Percentiles rank a stretch among this genome's conserved stretches.
Conservation (phyloP, 805 yeast genomes). For the Lachancea quebecensis region DNA sequence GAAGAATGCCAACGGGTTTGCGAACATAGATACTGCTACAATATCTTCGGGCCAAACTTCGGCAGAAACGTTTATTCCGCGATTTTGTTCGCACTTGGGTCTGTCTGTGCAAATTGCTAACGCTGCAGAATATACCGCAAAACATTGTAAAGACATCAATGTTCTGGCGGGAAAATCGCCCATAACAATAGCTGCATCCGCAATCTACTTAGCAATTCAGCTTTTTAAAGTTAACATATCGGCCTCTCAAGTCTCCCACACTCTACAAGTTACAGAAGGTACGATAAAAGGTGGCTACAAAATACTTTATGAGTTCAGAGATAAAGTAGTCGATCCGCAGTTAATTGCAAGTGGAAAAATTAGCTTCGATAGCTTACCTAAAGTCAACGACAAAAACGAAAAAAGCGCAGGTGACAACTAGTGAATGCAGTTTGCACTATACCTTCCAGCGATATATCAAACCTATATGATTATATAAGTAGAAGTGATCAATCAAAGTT, state of each 20-base stretch:
- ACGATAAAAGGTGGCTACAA: conserved; percentile 91
- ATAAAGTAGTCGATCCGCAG: conserved; percentile 45
- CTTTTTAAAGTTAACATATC: conserved; percentile 72
- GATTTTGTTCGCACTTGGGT: conserved; percentile 94
- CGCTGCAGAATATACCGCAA: conserved; percentile 89
- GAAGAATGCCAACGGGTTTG: conserved; percentile 34
- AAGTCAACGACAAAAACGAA: conserved; percentile 14
- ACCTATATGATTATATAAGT: too few species aligned
- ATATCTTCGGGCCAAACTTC: conserved; percentile 73
- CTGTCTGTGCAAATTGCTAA: conserved; percentile 76
- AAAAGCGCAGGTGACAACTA: neutral
- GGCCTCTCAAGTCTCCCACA: conserved; percentile 79
- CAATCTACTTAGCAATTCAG: conserved; percentile 88
- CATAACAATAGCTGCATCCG: conserved; percentile 95
- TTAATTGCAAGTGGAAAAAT: conserved; percentile 28
- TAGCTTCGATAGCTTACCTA: conserved; percentile 26
- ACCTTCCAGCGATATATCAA: too few species aligned
- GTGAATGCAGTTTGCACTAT: neutral
- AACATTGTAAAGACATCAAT: conserved; percentile 82
- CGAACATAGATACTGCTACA: conserved; percentile 38
- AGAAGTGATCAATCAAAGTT: too few species aligned
- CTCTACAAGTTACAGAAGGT: conserved; percentile 95
- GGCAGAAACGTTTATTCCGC: conserved; percentile 90
- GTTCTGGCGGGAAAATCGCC: conserved; percentile 96
- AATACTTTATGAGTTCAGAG: conserved; percentile 67